Evolutionary conservation across 2,329 filamentous ascomycete genomes (phyloP), one percentile per base, ranked within the genome.

Genomic region (Arachnomyces sp.): DNA sequence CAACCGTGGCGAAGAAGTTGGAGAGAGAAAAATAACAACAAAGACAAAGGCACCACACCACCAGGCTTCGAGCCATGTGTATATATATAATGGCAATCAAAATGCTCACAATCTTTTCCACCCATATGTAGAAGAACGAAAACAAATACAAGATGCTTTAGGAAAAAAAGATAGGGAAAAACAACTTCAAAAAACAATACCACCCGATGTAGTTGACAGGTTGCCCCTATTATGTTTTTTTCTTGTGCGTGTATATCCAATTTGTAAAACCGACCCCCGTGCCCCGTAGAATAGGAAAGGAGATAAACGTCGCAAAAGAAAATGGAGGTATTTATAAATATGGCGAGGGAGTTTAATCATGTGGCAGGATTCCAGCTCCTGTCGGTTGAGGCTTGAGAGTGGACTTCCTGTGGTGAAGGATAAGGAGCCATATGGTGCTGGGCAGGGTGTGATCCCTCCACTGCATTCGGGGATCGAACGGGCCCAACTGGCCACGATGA

Each of bases 311-410:
- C 29, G 7, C 32, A 28, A 34, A 15, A 6, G 33, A 34, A 14
- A 20, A 15, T 4, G 31, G 33, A 28, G 11, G 31, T 31, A 29
- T 14, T 17, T 15, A 25, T 9, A 29, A 32, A 15, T 34, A 16
- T 40, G n/a, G 25, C 34, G 18, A 13, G 18, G 14, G 25, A 25
- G 18, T 8, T 12, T 9, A 13, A 11, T 29, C 31, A 41, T 11
- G 33, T n/a, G 13, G 25, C 38, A 40, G 32, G 28, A 41, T 31
- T 41, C 39, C 28, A 41, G 39, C 39, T 41, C 28, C 33, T 36
- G 28, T 28, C 33, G n/a, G 17, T 13, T n/a, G 38, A 35, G 11
- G 38, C 8, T 11, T 40, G 30, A 9, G 31, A 16, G 28, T 33
- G 28, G 15, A 18, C 13, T 9, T 17, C 16, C 4, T 25, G 13